phyloP scores from a whole-genome alignment of 768 basidiomycete species.

The Termitomyces sp. region DNA sequence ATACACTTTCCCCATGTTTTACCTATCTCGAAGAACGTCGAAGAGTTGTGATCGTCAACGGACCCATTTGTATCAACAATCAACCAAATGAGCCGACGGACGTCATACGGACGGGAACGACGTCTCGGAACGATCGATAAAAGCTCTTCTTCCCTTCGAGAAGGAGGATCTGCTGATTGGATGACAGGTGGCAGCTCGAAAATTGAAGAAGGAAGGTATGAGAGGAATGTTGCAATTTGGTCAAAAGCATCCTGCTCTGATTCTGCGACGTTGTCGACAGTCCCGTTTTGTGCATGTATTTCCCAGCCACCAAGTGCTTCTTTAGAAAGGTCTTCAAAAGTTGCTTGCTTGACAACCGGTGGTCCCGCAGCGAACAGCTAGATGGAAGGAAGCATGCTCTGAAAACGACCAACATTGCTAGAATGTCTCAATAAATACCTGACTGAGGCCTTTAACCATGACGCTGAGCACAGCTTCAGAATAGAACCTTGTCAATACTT shows the following conservation, averaged over 20 bases:
- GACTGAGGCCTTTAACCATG: constrained; percentile 35
- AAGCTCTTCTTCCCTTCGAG: constrained; percentile 28
- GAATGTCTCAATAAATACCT: constrained; percentile 6
- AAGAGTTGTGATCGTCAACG: constrained; percentile 6
- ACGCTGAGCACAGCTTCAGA: constrained; percentile 19
- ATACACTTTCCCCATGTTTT: constrained; percentile 29
- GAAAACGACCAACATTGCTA: background rate
- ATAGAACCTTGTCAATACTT: background rate
- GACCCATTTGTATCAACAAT: constrained; percentile 22
- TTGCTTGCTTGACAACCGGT: constrained; percentile 13
- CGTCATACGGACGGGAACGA: constrained; percentile 27
- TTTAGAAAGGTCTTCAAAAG: constrained; percentile 14
- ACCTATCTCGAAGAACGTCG: constrained; percentile 32
- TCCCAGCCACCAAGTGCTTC: constrained; percentile 12
- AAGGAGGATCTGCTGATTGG: constrained; percentile 17
- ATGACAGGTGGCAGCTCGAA: constrained; percentile 26
- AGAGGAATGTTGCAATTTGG: constrained; percentile 29
- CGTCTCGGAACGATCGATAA: constrained; percentile 30
- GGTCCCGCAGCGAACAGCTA: constrained; percentile 12
- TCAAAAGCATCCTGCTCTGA: constrained; percentile 28
- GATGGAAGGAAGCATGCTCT: background rate
- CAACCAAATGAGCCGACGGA: constrained; percentile 27
- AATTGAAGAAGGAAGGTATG: constrained; percentile 35
- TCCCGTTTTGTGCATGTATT: constrained; percentile 4
- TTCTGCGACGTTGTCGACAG: constrained; percentile 15